Percentiles rank a stretch among this genome's conserved stretches.
These are phyloP conservation scores for Pugionium dolabratum DNA, from an alignment of 345 rosid species.

Conservation along the genomic window DNA sequence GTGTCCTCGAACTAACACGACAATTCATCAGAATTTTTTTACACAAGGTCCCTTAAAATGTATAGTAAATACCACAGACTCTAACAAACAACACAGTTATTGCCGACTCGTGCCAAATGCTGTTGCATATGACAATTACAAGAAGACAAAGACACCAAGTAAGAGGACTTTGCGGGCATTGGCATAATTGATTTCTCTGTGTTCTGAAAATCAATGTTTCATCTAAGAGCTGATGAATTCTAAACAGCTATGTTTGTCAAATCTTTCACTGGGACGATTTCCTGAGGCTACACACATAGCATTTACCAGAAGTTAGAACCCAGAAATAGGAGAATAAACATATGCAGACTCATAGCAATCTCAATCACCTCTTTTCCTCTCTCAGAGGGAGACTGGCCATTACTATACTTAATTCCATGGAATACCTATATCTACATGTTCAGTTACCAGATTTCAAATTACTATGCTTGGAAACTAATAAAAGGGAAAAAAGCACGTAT, in stretches of 20 bases:
- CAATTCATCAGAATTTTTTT: background rate
- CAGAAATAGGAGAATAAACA: background rate
- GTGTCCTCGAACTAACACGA: background rate
- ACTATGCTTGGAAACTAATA: background rate
- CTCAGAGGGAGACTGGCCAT: background rate
- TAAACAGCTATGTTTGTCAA: conserved; percentile 38
- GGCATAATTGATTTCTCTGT: background rate
- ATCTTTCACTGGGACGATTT: conserved; percentile 39
- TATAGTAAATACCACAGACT: background rate
- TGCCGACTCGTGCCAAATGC: background rate
- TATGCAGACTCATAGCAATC: conserved; percentile 11
- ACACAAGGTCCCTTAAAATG: background rate
- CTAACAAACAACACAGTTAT: background rate
- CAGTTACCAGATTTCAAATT: conserved; percentile 4
- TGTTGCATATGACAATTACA: conserved; percentile 1
- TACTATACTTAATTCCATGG: background rate
- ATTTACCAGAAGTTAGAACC: conserved; percentile 27
- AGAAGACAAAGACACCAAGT: conserved; percentile 9
- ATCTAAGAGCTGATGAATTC: conserved; percentile 10
- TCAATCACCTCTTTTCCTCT: background rate
- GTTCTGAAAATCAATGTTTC: conserved; percentile 6
- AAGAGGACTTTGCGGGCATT: conserved; percentile 14
- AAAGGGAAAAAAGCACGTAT: background rate
- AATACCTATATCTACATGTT: background rate
- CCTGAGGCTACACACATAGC: conserved; percentile 36